phyloP scores from a whole-genome alignment of 2,329 filamentous ascomycete genomes.

The Zymoseptoria crescenta region DNA sequence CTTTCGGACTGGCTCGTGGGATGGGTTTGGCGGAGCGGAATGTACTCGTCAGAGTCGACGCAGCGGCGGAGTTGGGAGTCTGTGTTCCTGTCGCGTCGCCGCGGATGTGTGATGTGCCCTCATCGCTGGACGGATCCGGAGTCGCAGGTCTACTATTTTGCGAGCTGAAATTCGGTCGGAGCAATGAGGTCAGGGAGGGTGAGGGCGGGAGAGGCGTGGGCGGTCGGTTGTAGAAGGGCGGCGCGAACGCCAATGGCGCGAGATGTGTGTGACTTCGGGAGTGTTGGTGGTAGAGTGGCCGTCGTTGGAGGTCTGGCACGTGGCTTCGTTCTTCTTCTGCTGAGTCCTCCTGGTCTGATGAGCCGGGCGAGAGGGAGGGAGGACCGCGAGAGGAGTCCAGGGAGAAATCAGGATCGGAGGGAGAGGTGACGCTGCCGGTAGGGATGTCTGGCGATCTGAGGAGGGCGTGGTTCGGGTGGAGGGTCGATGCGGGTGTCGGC shows the following conservation, averaged over 20 bases:
- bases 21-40: slow-evolving; percentile 55
- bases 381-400: slow-evolving; percentile 23
- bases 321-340: slow-evolving; percentile 25
- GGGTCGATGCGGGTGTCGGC: slow-evolving; percentile 8
- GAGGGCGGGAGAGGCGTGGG: slow-evolving; percentile 89
- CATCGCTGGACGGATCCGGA: slow-evolving; percentile 83
- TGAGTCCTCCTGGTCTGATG: slow-evolving; percentile 24
- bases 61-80: slow-evolving; percentile 49
- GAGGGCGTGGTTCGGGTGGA: slow-evolving; percentile 8
- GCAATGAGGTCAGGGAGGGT: slow-evolving; percentile 82
- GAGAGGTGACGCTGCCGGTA: slow-evolving; percentile 26
- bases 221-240: slow-evolving; percentile 96
- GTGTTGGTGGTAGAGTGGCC: slow-evolving; percentile 35
- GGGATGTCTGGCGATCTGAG: slow-evolving; percentile 13
- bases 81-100: slow-evolving; percentile 30
- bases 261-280: slow-evolving; percentile 41
- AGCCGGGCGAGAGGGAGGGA: slow-evolving; percentile 22
- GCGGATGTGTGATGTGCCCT: slow-evolving; percentile 35
- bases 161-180: slow-evolving; percentile 60
- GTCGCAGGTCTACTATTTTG: slow-evolving; percentile 82
- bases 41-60: slow-evolving; percentile 47
- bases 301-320: slow-evolving; percentile 23
- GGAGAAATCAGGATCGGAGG: slow-evolving; percentile 34
- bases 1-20: slow-evolving; percentile 78
- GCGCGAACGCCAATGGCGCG: slow-evolving; percentile 48